Conservation (phyloP, 208 protist species). For the Leishmania tropica region DNA sequence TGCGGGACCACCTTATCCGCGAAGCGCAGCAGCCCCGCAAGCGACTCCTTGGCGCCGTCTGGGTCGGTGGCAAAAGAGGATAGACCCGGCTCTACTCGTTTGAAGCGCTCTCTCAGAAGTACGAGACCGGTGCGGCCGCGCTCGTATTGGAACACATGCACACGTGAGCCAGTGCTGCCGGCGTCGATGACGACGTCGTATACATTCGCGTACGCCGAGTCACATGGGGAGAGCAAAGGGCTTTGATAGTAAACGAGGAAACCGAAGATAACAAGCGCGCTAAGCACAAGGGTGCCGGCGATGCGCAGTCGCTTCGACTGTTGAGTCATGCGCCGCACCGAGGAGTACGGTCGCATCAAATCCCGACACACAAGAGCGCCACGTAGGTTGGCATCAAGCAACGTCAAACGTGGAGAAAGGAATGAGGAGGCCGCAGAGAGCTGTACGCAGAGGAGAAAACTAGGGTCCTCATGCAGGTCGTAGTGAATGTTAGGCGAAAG, state of each 20-base stretch:
- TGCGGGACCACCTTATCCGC: slow-evolving; percentile 43
- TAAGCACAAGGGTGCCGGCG: neutral
- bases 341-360: slow-evolving; percentile 8
- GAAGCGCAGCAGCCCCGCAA: slow-evolving; percentile 36
- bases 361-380: neutral
- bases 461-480: neutral
- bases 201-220: slow-evolving; percentile 19
- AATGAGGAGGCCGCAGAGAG: neutral
- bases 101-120: slow-evolving; percentile 46
- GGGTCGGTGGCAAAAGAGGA: slow-evolving; percentile 41
- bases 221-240: slow-evolving; percentile 1
- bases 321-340: slow-evolving; percentile 8
- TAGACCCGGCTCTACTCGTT: slow-evolving; percentile 52
- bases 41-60: slow-evolving; percentile 14
- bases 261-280: slow-evolving; percentile 13
- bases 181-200: slow-evolving; percentile 77
- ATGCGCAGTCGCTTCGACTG: slow-evolving; percentile 16
- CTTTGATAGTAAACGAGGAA: slow-evolving; percentile 5
- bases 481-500: neutral
- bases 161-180: slow-evolving; percentile 70
- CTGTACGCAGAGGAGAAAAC: neutral
- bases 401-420: neutral
- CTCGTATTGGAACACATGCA: slow-evolving; percentile 67
- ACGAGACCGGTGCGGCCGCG: slow-evolving; percentile 19
- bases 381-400: neutral